These are phyloP conservation scores for Curvularia sp. DNA, from an alignment of 2,329 filamentous ascomycete species.

Conservation along the genomic window DNA sequence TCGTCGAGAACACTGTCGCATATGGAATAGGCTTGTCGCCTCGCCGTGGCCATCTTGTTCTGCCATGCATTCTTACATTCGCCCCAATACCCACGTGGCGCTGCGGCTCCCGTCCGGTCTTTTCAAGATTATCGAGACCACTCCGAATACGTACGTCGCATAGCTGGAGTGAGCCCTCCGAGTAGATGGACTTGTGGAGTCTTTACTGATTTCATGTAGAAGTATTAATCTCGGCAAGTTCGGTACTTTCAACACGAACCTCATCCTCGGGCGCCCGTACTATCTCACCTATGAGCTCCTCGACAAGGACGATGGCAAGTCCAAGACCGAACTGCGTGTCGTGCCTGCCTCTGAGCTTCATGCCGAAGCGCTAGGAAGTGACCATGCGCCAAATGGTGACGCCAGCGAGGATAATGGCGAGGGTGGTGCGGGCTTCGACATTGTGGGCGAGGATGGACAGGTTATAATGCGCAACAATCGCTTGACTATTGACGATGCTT, in stretches of 20 bases:
- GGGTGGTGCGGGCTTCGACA: slow-evolving; percentile 52
- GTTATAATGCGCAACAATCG: slow-evolving; percentile 67
- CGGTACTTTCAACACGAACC: slow-evolving; percentile 86
- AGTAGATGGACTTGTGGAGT: not conserved
- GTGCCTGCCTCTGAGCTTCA: slow-evolving; percentile 84
- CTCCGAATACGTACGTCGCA: slow-evolving; percentile 68
- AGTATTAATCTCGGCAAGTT: slow-evolving; percentile 91
- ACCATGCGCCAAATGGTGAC: slow-evolving; percentile 51
- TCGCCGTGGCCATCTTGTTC: slow-evolving; percentile 13
- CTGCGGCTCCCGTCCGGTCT: slow-evolving; percentile 65
- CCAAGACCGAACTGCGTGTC: slow-evolving; percentile 74
- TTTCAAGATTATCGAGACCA: slow-evolving; percentile 64
- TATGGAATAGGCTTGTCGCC: slow-evolving; percentile 19
- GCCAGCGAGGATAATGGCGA: slow-evolving; percentile 42
- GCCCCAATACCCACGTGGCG: slow-evolving; percentile 60
- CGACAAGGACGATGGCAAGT: slow-evolving; percentile 69
- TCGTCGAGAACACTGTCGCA: slow-evolving; percentile 4
- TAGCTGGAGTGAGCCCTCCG: slow-evolving; percentile 44
- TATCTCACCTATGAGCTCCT: slow-evolving; percentile 90
- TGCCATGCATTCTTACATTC: slow-evolving; percentile 56
- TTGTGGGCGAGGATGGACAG: slow-evolving; percentile 57
- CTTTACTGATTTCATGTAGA: slow-evolving; percentile 56
- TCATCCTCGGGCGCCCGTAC: slow-evolving; percentile 89
- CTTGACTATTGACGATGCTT: slow-evolving; percentile 67
- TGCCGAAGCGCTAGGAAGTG: slow-evolving; percentile 72